Evolutionary conservation across 495 filamentous ascomycete species (phyloP).

Genomic region (Parmelia sp.): DNA sequence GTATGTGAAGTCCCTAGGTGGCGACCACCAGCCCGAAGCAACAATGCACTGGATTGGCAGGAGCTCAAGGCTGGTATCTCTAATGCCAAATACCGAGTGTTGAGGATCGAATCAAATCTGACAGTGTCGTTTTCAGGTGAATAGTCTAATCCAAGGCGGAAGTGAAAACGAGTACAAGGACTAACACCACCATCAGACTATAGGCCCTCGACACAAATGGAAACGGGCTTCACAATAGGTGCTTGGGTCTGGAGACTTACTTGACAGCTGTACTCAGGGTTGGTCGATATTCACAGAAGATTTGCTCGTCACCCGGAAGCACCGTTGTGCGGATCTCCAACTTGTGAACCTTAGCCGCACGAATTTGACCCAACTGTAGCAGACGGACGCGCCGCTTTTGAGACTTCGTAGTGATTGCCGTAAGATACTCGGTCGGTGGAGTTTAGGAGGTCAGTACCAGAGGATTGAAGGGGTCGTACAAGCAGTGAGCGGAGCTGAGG

Average conservation of each 20-base stretch:
- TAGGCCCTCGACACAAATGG: background rate
- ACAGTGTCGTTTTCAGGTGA: background rate
- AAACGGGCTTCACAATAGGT: background rate
- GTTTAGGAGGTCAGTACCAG: background rate
- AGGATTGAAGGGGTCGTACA: background rate
- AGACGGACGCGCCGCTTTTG: background rate
- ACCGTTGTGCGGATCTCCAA: conserved; percentile 10
- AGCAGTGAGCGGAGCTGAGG: conserved; percentile 10
- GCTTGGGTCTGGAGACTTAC: background rate
- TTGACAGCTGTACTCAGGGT: background rate
- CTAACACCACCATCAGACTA: conserved; percentile 1
- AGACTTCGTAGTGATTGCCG: background rate
- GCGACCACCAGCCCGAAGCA: background rate
- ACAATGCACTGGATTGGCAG: background rate
- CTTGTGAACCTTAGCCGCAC: background rate
- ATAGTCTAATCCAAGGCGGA: background rate
- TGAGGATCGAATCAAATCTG: background rate
- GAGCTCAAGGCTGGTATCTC: background rate
- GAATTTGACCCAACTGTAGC: background rate
- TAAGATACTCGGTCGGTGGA: background rate
- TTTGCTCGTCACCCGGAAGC: background rate
- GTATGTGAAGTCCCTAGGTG: background rate
- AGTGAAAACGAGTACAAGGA: conserved; percentile 3
- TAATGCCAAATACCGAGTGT: background rate
- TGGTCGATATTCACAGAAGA: background rate